A percentile compares a stretch with the other conserved stretches of the same genome.
phyloP scores from a whole-genome alignment of 192 early-diverging fungal genomes.

The Globomyces pollinis-pini region DNA sequence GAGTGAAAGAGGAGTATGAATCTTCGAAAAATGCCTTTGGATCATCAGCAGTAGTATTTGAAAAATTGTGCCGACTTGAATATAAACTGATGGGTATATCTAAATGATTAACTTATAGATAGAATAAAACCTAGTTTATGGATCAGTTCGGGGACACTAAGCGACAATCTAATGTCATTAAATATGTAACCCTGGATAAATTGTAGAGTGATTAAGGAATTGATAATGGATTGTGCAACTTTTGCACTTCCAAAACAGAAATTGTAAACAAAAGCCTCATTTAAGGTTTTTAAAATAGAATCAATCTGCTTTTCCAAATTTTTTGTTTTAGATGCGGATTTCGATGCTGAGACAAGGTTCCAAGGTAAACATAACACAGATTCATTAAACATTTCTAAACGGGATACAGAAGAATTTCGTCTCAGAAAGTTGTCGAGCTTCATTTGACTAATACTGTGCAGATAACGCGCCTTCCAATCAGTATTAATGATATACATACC shows the following conservation, averaged over 20 bases:
- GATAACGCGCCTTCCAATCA: not conserved
- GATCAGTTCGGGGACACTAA: not conserved
- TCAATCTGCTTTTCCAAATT: slow-evolving; percentile 19
- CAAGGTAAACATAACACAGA: slow-evolving; percentile 6
- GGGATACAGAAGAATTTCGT: not conserved
- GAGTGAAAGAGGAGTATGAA: too few relatives aligned
- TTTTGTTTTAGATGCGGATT: not conserved
- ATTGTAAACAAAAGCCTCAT: slow-evolving; percentile 28
- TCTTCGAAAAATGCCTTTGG: too few relatives aligned
- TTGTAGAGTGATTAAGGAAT: not conserved
- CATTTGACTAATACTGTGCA: not conserved
- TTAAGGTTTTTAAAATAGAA: slow-evolving; percentile 21
- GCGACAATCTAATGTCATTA: not conserved
- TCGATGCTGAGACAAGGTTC: not conserved
- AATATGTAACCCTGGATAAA: not conserved
- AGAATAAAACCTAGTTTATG: not conserved
- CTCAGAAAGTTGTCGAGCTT: slow-evolving; percentile 5
- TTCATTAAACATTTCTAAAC: slow-evolving; percentile 19
- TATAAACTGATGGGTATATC: slow-evolving; percentile 13
- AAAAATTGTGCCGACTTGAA: slow-evolving; percentile 22
- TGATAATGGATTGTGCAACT: not conserved
- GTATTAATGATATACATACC: too few relatives aligned
- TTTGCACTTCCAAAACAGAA: slow-evolving; percentile 19
- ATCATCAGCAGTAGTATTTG: too few relatives aligned
- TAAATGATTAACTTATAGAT: not conserved